Conservation (phyloP, 805 yeast genomes). For the Wickerhamiella azymoides region DNA sequence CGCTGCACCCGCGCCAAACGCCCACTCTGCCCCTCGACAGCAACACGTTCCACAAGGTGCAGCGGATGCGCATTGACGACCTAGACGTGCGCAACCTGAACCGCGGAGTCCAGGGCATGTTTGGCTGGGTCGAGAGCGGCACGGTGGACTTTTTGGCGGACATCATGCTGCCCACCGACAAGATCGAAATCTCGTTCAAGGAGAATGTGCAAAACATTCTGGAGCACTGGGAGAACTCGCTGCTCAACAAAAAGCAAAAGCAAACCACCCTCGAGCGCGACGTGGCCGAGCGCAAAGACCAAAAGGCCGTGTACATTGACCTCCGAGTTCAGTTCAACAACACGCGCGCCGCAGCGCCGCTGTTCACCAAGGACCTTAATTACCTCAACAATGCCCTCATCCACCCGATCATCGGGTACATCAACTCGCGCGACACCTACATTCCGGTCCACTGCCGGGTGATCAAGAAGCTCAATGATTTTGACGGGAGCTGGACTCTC, state of each 20-base stretch:
- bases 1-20: conserved; percentile 68
- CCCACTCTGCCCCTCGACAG: conserved; percentile 19
- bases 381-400: conserved; percentile 84
- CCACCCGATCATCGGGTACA: conserved; percentile 89
- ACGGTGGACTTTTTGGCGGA: conserved; percentile 90
- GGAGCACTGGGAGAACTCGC: conserved; percentile 29
- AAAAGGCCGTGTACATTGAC: conserved; percentile 60
- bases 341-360: conserved; percentile 79
- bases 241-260: conserved; percentile 12
- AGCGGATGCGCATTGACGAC: conserved; percentile 72
- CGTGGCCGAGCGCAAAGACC: conserved; percentile 24
- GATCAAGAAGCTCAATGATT: conserved; percentile 64
- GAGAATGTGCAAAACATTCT: conserved; percentile 27
- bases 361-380: conserved; percentile 76
- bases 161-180: conserved; percentile 60
- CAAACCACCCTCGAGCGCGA: conserved; percentile 23
- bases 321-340: conserved; percentile 66
- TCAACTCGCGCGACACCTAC: conserved; percentile 76
- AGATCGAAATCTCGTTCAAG: conserved; percentile 33
- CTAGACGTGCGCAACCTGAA: conserved; percentile 80
- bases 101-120: conserved; percentile 77
- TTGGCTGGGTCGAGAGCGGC: conserved; percentile 93
- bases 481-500: conserved; percentile 93
- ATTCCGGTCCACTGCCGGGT: conserved; percentile 78
- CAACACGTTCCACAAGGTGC: conserved; percentile 25